phyloP scores from a whole-genome alignment of 1,139 yeast genomes.

The Scheffersomyces lignicola region DNA sequence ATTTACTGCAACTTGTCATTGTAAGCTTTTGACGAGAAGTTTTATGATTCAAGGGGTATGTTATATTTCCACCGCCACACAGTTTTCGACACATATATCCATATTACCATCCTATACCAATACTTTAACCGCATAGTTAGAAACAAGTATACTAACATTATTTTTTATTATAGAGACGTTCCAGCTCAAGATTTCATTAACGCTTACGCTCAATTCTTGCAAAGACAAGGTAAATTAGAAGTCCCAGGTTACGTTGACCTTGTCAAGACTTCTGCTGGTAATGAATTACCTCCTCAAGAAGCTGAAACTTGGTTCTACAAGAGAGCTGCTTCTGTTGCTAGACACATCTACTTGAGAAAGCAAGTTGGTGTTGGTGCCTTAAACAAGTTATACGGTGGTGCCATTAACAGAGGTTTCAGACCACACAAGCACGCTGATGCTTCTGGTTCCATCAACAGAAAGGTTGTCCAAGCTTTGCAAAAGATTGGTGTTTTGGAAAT shows the following conservation, averaged over 20 bases:
- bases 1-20: constrained; percentile 1
- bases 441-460: constrained; percentile 99
- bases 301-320: constrained; percentile 99
- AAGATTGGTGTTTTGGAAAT: constrained; percentile 97
- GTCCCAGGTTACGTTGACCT: constrained; percentile 99
- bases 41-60: constrained; percentile 3
- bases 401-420: constrained; percentile 98
- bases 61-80: neutral
- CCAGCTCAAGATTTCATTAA: constrained; percentile 99
- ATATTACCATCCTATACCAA: constrained; percentile 4
- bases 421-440: constrained; percentile 99
- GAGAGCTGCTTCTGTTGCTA: constrained; percentile 99
- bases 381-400: constrained; percentile 99
- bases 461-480: constrained; percentile 96
- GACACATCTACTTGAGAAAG: constrained; percentile 99
- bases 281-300: constrained; percentile 99
- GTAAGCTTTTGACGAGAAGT: neutral
- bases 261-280: constrained; percentile 98
- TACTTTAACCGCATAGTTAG: neutral
- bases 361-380: constrained; percentile 99
- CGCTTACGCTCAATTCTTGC: constrained; percentile 99
- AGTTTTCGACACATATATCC: neutral
- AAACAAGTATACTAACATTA: constrained; percentile 30
- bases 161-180: constrained; percentile 73
- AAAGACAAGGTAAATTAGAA: constrained; percentile 99